Conservation (phyloP, 208 protist species). For the Porcisia hertigi region DNA sequence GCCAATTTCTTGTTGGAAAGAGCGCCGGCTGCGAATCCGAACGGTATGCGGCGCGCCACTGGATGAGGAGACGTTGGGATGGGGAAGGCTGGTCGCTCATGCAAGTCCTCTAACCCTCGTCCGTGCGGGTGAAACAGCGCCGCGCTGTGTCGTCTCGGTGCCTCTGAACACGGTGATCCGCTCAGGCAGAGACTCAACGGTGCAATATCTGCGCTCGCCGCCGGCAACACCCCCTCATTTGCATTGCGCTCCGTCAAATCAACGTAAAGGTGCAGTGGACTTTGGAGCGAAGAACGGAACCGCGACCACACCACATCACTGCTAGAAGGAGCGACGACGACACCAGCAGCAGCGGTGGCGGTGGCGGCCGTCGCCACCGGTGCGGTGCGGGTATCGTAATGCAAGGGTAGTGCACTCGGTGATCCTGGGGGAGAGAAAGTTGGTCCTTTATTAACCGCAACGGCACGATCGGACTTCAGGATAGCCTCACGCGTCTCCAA, state of each 20-base stretch:
- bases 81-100: background rate
- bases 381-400: slow-evolving; percentile 8
- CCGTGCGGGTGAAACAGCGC: background rate
- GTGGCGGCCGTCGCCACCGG: slow-evolving; percentile 13
- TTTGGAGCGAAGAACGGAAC: background rate
- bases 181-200: slow-evolving; percentile 22
- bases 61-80: background rate
- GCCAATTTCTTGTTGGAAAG: background rate
- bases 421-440: background rate
- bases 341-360: background rate
- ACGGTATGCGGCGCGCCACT: slow-evolving; percentile 23
- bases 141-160: background rate
- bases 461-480: background rate
- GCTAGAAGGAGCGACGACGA: background rate
- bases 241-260: background rate
- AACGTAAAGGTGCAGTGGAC: background rate
- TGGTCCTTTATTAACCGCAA: background rate
- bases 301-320: background rate
- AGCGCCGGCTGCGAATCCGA: slow-evolving; percentile 3
- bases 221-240: background rate
- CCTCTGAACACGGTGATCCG: background rate
- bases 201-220: background rate
- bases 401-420: background rate
- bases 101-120: background rate
- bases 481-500: slow-evolving; percentile 9